Conservation (phyloP, 345 rosid genomes). For the Gossypium australe region DNA sequence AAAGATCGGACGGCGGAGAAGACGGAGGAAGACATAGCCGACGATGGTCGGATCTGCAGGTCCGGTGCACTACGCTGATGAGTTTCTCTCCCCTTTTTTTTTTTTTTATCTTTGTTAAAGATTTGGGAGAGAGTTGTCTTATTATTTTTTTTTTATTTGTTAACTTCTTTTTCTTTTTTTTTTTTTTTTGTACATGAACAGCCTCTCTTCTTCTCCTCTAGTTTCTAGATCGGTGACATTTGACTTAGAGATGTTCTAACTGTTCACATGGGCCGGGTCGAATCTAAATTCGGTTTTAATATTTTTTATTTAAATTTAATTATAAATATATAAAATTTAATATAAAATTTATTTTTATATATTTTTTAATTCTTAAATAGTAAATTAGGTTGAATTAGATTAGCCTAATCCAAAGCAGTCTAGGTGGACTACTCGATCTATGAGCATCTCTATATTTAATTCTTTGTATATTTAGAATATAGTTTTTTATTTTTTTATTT, state of each 20-base stretch:
- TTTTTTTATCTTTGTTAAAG: neutral
- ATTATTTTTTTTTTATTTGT: no score
- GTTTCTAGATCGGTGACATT: neutral
- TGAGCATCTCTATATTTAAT: accelerated
- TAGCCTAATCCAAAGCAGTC: no score
- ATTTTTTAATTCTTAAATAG: no score
- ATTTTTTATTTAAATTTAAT: no score
- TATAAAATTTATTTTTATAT: no score
- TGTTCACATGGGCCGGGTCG: no score
- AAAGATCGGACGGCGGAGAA: slow-evolving; percentile 32
- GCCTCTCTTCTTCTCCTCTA: neutral
- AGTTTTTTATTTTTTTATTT: no score
- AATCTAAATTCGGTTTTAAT: no score
- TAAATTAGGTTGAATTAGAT: no score
- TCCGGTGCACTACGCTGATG: neutral
- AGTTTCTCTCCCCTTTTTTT: slow-evolving; percentile 4
- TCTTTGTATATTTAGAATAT: no score
- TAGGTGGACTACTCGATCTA: no score
- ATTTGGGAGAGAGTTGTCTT: neutral
- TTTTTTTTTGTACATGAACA: neutral
- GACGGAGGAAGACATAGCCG: slow-evolving; percentile 45
- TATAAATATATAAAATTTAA: no score
- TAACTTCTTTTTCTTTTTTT: neutral
- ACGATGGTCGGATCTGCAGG: slow-evolving; percentile 45
- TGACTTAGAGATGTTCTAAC: neutral